Evolutionary conservation across 495 filamentous ascomycete genomes (phyloP), one percentile per base, ranked within the genome.

Genomic region (Annulohypoxylon moriforme): DNA sequence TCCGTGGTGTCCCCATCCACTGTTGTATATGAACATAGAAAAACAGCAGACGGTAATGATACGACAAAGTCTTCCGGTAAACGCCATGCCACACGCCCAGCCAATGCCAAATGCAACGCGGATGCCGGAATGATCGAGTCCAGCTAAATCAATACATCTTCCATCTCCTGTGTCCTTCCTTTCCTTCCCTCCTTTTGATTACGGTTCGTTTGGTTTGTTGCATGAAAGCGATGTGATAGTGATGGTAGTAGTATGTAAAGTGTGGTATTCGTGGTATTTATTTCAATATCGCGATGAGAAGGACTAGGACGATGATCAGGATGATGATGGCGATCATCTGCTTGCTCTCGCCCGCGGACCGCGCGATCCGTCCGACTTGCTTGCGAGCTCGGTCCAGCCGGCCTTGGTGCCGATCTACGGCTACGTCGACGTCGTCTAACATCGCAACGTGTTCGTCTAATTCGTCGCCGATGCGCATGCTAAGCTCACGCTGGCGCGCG

Each of bases 391-490:
- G 85, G 68, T 92, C 87, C 47, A 99, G 81, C 42, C 91, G 89
- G 22, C 80, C 82, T 78, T 89, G 86, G 82, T 98, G 95, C 61
- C 96, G 84, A 74, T 97, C 94, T 36, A 94, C 91, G 64, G 89
- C 85, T 24, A 85, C 85, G 68, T 98, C 96, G 69, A 96, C 90
- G 60, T 94, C 94, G 81, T 96, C 96, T 42, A 99, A 83, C 83
- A 99, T 82, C 75, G 90, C 81, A 22, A 96, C 92, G 76, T 99
- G 96, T 68, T 88, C 89, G 67, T 99, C 96, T 24, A 99, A 83
- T 84, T 99, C 96, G 77, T 98, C 92, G 24, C 96, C 96, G 76
- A 99, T 99, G 83, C 94, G 93, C 77, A 98, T 96, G 72, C 91
- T 93, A 72, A 99, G 84, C 81, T 98, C 93, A 55, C 97, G 86